A percentile compares a stretch with the other conserved stretches of the same genome.
phyloP scores from a whole-genome alignment of 441 rosid species.

The Codiaeum variegatum region DNA sequence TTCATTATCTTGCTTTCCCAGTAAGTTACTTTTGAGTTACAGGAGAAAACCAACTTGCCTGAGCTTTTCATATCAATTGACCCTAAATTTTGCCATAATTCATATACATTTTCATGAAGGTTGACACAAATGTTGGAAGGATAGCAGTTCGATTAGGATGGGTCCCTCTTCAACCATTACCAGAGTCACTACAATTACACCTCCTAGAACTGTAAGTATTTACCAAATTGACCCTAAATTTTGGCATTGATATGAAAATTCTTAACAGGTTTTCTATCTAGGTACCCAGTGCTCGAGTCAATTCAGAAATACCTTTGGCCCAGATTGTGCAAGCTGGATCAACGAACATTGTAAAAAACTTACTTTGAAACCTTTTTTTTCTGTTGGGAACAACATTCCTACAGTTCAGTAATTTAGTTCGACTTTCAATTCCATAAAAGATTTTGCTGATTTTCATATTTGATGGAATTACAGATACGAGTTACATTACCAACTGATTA shows the following conservation, averaged over 20 bases:
- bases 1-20: constrained; percentile 94
- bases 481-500: constrained; percentile 94
- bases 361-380: constrained; percentile 21
- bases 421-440: constrained; percentile 10
- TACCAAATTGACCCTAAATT: constrained; percentile 7
- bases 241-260: constrained; percentile 13
- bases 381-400: constrained; percentile 3
- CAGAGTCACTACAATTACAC: constrained; percentile 93
- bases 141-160: constrained; percentile 98
- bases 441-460: constrained; percentile 18
- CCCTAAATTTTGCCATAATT: no score
- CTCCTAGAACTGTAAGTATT: constrained; percentile 82
- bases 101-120: constrained; percentile 47
- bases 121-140: constrained; percentile 96
- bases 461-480: constrained; percentile 62
- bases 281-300: constrained; percentile 92
- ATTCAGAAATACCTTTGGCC: constrained; percentile 98
- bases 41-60: constrained; percentile 13
- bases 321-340: constrained; percentile 94
- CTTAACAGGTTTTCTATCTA: constrained; percentile 34
- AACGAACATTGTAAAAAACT: constrained; percentile 66
- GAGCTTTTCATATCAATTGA: no score
- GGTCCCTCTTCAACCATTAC: constrained; percentile 97
- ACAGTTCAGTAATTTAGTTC: no score
- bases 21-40: constrained; percentile 46